Conservation (phyloP, 2,329 filamentous ascomycete genomes). For the Monosporascus sp. region DNA sequence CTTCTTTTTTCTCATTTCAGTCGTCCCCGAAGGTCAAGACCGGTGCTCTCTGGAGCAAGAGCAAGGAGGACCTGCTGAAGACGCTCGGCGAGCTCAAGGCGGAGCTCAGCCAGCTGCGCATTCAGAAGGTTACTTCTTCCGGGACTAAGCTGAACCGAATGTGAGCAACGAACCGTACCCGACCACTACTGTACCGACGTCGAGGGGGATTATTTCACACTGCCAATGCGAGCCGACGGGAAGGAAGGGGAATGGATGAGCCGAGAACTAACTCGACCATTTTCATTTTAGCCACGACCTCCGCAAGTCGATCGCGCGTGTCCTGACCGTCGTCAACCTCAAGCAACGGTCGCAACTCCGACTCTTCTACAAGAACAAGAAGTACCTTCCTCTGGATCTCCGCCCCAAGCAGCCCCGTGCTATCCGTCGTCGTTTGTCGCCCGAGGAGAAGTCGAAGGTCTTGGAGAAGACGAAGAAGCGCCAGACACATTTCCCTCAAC, state of each 20-base stretch:
- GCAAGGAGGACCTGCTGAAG: conserved; percentile 96
- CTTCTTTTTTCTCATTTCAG: conserved; percentile 28
- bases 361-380: conserved; percentile 99
- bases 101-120: conserved; percentile 92
- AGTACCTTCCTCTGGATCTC: conserved; percentile 98
- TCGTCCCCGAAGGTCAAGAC: conserved; percentile 79
- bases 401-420: conserved; percentile 97
- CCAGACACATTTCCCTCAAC: conserved; percentile 91
- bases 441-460: conserved; percentile 78
- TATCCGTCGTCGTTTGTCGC: conserved; percentile 90
- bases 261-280: conserved; percentile 8
- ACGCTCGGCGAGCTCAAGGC: conserved; percentile 93
- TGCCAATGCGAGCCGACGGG: background rate
- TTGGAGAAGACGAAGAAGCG: conserved; percentile 98
- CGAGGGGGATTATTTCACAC: background rate
- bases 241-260: background rate
- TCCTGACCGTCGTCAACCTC: conserved; percentile 99
- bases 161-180: conserved; percentile 38
- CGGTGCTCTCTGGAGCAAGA: conserved; percentile 96
- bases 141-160: conserved; percentile 97
- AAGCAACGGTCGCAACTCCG: conserved; percentile 98
- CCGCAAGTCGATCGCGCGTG: conserved; percentile 98
- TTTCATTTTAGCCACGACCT: conserved; percentile 74
- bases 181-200: background rate
- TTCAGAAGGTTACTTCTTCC: conserved; percentile 96